Evolutionary conservation across 2,329 filamentous ascomycete genomes (phyloP).

Genomic region (Coniochaeta pulveracea): DNA sequence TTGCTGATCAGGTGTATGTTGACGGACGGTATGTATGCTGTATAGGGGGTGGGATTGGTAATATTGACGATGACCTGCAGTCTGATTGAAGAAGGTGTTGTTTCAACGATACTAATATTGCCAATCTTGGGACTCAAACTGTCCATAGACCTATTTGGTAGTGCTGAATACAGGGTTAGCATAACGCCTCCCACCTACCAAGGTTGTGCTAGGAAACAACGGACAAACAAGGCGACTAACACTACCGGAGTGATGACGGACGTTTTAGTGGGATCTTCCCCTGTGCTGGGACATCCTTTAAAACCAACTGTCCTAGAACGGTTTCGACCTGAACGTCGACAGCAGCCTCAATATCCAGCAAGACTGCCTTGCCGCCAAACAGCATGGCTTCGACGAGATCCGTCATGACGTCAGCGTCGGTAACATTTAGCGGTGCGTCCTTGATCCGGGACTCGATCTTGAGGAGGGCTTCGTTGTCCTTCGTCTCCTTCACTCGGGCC

Average conservation of each 20-base stretch:
- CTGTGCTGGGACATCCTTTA: constrained; percentile 77
- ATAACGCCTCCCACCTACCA: constrained; percentile 5
- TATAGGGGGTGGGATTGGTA: constrained; percentile 84
- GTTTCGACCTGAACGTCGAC: constrained; percentile 79
- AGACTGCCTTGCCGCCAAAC: constrained; percentile 59
- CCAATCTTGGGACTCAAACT: constrained; percentile 52
- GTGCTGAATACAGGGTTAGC: constrained; percentile 33
- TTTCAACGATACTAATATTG: constrained; percentile 61
- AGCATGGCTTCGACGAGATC: constrained; percentile 72
- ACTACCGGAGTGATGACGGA: constrained; percentile 56
- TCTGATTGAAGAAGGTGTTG: constrained; percentile 57
- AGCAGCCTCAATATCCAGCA: constrained; percentile 62
- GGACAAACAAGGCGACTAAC: constrained; percentile 21
- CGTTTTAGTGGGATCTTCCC: constrained; percentile 86
- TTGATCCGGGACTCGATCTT: constrained; percentile 66
- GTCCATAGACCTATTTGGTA: constrained; percentile 40
- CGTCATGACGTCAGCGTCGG: constrained; percentile 66
- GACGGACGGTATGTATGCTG: constrained; percentile 68
- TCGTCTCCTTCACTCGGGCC: constrained; percentile 48
- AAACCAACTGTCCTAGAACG: constrained; percentile 65
- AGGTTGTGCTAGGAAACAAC: constrained; percentile 9
- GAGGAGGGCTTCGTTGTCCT: constrained; percentile 49
- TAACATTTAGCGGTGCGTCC: constrained; percentile 72
- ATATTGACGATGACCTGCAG: constrained; percentile 67
- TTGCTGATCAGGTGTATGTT: constrained; percentile 69